Base-by-base conservation (phyloP, 768 basidiomycete species). In the Russula lepida region DNA sequence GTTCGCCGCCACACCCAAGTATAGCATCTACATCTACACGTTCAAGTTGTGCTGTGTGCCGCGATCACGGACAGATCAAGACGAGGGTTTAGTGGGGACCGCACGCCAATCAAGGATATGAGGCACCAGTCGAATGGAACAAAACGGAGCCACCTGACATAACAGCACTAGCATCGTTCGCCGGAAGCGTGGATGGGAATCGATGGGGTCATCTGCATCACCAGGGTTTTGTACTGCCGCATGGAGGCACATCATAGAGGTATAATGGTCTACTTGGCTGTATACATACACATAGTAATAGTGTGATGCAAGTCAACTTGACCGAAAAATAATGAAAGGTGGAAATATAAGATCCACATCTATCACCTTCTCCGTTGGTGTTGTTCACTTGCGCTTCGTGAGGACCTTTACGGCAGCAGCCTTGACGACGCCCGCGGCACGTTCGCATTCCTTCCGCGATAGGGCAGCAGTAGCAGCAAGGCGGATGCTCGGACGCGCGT, bases 361-460 rank as follows among this genome's bases (percentile, higher is more conserved):
- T 21, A 43, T n/a, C 19, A 43, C 41, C 4, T n/a, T 6, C n/a
- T 43, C 4, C 8, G 12, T 2, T 35, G 33, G 9, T 7, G 33
- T 21, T 43, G 30, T 28, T 61, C 43, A 85, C 68, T 78, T 75
- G 67, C 81, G 79, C 76, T 74, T 86, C 28, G 81, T 77, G 53
- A 93, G 72, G 4, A 91, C 83, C 76, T 94, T 92, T 43, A 80
- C 77, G 48, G 93, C 75, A 41, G 86, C 86, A 32, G 78, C 77
- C 75, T 87, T 91, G 59, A 99, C 73, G 21, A 88, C 80, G 25
- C 74, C 75, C 6, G 85, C 83, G 3, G 94, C 89, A 77, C 92
- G 95, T 78, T 97, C 94, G 57, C 85, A 83, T 68, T 98, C 97
- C 75, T 95, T 95, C 80, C 79, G 88, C 27, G 85, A 85, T 65